Percentiles rank a stretch among this genome's conserved stretches.
phyloP scores from a whole-genome alignment of 2,329 filamentous ascomycete species.

The Aurifilum marmelostoma region DNA sequence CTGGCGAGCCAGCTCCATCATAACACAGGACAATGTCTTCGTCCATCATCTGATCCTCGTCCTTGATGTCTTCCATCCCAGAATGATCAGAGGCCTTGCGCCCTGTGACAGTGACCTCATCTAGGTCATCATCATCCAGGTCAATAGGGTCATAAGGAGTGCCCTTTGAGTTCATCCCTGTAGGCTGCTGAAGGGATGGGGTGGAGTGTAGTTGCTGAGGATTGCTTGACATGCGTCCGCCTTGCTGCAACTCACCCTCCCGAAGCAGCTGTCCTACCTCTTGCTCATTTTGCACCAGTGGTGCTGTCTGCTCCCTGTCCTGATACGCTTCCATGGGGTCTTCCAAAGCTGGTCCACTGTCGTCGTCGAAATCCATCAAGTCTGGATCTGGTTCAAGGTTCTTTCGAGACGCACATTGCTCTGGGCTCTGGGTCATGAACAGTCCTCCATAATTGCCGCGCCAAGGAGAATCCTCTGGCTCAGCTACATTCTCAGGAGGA shows the following conservation, averaged over 20 bases:
- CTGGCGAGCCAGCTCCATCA: not conserved
- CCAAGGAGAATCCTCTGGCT: not conserved
- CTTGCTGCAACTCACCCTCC: not conserved
- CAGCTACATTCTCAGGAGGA: not conserved
- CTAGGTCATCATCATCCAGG: not conserved
- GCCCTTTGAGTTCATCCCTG: not conserved
- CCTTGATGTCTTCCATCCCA: not conserved
- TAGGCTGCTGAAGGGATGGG: not conserved
- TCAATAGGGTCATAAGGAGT: not conserved
- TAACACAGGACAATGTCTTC: not conserved
- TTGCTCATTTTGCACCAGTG: not conserved
- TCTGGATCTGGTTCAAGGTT: not conserved
- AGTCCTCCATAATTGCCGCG: not conserved
- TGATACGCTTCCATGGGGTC: not conserved
- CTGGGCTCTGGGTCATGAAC: constrained; percentile 6
- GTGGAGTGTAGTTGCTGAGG: not conserved
- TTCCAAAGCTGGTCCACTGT: too few species aligned
- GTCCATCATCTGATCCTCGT: not conserved
- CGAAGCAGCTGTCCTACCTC: not conserved
- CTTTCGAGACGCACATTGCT: not conserved
- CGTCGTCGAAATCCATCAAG: not conserved
- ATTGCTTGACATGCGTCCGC: not conserved
- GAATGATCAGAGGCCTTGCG: not conserved
- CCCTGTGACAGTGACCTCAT: not conserved
- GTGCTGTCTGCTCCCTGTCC: not conserved